Percentiles rank a stretch among this genome's conserved stretches.
Conservation (phyloP, 768 basidiomycete genomes). For the Crepidotus variabilis region DNA sequence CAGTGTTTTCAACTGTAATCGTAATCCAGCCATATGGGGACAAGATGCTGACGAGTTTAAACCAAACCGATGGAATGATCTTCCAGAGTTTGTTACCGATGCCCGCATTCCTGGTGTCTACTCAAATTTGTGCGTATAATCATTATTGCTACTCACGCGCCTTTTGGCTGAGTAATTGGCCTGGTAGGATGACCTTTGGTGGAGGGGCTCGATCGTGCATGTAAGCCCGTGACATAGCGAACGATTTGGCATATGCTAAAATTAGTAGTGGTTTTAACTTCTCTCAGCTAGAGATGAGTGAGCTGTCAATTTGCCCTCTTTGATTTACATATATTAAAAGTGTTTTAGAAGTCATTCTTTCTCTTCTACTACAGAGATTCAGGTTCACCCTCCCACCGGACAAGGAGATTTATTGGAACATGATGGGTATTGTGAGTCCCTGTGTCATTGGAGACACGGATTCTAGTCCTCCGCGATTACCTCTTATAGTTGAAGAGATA, state of each 20-base stretch:
- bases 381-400: constrained; percentile 13
- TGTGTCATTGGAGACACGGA: constrained; percentile 7
- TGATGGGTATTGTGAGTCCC: constrained; percentile 17
- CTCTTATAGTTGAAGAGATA: not conserved
- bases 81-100: constrained; percentile 7
- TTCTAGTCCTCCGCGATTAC: not conserved
- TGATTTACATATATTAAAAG: too few species aligned
- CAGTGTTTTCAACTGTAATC: constrained; percentile 33
- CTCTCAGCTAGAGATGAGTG: constrained; percentile 49
- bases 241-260: not conserved
- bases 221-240: constrained; percentile 17
- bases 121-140: constrained; percentile 12
- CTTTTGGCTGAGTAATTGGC: not conserved
- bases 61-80: constrained; percentile 37
- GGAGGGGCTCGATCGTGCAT: constrained; percentile 36
- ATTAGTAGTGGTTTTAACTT: constrained; percentile 44
- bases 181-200: constrained; percentile 34
- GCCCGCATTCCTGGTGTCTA: constrained; percentile 17
- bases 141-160: not conserved
- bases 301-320: constrained; percentile 15
- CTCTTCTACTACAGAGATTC: constrained; percentile 14
- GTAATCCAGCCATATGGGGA: constrained; percentile 36
- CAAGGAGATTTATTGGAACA: constrained; percentile 20
- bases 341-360: constrained; percentile 20
- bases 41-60: constrained; percentile 40